Conservation (phyloP, 1,284 basidiomycete species). For the Tilletia indica region DNA sequence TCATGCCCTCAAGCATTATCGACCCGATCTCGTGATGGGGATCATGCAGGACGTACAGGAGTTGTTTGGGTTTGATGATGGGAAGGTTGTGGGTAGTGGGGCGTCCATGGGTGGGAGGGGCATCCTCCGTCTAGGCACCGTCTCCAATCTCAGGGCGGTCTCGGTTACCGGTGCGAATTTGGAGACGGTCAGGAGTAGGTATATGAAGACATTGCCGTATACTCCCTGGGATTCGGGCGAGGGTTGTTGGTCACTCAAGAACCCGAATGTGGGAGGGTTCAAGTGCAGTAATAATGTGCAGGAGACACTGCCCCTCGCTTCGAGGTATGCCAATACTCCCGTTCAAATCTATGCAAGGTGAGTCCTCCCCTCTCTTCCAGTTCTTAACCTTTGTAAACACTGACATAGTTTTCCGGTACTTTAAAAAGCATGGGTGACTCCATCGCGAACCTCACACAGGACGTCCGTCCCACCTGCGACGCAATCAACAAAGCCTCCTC, state of each 20-base stretch:
- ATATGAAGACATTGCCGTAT: background rate
- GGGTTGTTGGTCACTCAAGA: background rate
- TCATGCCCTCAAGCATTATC: constrained; percentile 2
- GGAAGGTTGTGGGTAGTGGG: background rate
- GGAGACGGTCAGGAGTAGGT: background rate
- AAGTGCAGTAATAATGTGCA: background rate
- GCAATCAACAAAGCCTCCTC: constrained; percentile 8
- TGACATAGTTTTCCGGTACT: background rate
- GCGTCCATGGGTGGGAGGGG: constrained; percentile 3
- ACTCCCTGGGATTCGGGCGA: constrained; percentile 5
- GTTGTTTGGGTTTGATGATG: background rate
- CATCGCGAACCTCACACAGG: background rate
- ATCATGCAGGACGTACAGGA: background rate
- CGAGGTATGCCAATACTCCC: background rate
- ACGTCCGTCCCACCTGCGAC: background rate
- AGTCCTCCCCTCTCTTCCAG: background rate
- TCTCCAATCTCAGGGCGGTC: background rate
- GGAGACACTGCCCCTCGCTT: background rate
- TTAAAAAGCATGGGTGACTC: background rate
- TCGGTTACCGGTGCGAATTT: background rate
- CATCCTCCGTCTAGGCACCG: background rate
- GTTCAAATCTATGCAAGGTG: constrained; percentile 7
- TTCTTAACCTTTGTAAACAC: background rate
- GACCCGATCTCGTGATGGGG: background rate
- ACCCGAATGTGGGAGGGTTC: background rate